Evolutionary conservation across 2,329 filamentous ascomycete genomes (phyloP), one percentile per base, ranked within the genome.

Genomic region (Phialocephala sp.): DNA sequence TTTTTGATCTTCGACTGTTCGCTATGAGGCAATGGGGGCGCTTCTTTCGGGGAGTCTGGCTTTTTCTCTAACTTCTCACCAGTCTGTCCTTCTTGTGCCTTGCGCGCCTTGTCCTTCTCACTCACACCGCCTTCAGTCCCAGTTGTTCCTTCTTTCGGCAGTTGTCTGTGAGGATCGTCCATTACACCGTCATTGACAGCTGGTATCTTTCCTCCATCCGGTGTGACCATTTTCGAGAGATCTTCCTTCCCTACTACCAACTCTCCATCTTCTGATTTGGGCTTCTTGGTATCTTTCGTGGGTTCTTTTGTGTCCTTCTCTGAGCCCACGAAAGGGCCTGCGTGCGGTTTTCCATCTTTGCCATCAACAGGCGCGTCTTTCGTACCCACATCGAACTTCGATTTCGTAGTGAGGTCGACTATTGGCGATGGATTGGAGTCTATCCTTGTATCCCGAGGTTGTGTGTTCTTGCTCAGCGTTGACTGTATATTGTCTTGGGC

Each of bases 321-420:
- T 18, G 83, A 85, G 68, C 89, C 87, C 64, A 94, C 88, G 75
- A 87, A 89, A 6, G 95, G 95, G 1, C 95, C 95, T 22, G 90
- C 87, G 76, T 97, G 94, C 56, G 95, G 95, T 80, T 94, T 95
- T 57, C 95, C 95, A 80, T 98, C 95, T 73, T 91, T 90, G 55
- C 94, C 94, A 77, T 98, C 95, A 22, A 97, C 90, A 0, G 94
- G 94, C 63, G 91, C 92, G 81, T 95, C 90, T 77, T 93, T 93
- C 60, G 88, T 89, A 61, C 87, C 87, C 70, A 75, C 63, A 47
- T 73, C 72, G 50, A 67, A 70, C 54, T 73, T 73, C 12, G 71
- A 61, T 59, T 82, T 80, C 1, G 75, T 65, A 70, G 67, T 74
- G 5, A 72, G 54, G 54, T 73, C 73, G 41, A 72, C 60, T 15